Evolutionary conservation across 768 basidiomycete genomes (phyloP).

Genomic region (Naganishia antarctica): DNA sequence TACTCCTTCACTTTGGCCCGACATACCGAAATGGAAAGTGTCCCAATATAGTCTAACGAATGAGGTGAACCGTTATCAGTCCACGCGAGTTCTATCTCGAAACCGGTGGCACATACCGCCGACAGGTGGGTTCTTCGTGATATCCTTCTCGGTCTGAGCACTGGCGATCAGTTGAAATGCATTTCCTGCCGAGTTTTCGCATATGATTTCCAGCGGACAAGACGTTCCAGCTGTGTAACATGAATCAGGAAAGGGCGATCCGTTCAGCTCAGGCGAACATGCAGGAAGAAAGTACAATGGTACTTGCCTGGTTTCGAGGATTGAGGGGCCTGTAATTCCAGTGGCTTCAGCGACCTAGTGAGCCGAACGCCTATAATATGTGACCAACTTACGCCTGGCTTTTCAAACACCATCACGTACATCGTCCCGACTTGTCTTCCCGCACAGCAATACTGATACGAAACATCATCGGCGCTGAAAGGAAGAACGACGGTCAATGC

Average conservation of each 20-base stretch:
- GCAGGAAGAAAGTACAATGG: too few species aligned
- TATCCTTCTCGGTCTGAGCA: conserved; percentile 33
- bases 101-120: conserved; percentile 36
- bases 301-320: not conserved
- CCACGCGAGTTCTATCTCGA: not conserved
- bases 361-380: too few species aligned
- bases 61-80: not conserved
- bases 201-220: conserved; percentile 29
- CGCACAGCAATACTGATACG: conserved; percentile 46
- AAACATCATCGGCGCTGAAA: conserved; percentile 44
- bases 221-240: conserved; percentile 3
- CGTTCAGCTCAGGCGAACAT: too few species aligned
- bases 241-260: not conserved
- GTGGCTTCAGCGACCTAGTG: too few species aligned
- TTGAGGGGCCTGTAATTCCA: not conserved
- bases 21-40: conserved; percentile 42
- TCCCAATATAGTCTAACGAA: conserved; percentile 43
- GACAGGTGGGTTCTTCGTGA: conserved; percentile 40
- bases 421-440: conserved; percentile 45
- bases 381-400: conserved; percentile 29
- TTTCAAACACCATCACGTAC: conserved; percentile 41
- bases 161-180: conserved; percentile 32
- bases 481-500: too few species aligned
- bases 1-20: not conserved
- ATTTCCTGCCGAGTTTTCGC: conserved; percentile 38